These are phyloP conservation scores for Candida taoyuanica DNA, from an alignment of 805 yeast genomes.

Conservation along the genomic window DNA sequence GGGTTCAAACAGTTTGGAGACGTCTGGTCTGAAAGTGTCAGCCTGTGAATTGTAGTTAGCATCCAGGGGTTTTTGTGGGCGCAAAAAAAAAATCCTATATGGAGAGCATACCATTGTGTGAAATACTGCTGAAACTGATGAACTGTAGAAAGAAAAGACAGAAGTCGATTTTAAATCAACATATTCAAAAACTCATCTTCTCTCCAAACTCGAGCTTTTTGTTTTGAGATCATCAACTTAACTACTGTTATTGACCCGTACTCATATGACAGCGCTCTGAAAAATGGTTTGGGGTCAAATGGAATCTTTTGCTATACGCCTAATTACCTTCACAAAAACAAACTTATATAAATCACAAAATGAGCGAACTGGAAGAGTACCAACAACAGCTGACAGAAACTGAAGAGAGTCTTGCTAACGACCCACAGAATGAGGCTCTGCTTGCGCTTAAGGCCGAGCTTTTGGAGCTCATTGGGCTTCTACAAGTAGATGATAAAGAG, in stretches of 20 bases:
- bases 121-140: background rate
- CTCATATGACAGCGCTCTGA: conserved; percentile 1
- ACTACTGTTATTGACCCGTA: conserved; percentile 1
- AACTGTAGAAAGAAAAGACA: background rate
- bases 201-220: too few species aligned
- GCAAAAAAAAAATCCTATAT: too few species aligned
- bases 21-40: conserved; percentile 36
- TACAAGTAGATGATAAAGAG: conserved; percentile 5
- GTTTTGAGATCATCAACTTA: too few species aligned
- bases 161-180: background rate
- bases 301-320: too few species aligned
- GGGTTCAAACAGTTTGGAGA: conserved; percentile 35
- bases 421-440: conserved; percentile 16
- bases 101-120: background rate
- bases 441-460: conserved; percentile 16
- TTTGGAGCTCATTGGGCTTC: conserved; percentile 13
- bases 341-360: too few species aligned
- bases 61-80: too few species aligned
- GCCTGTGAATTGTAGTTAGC: conserved; percentile 15
- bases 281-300: background rate
- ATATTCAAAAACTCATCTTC: too few species aligned
- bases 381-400: conserved; percentile 16
- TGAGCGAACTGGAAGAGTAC: conserved; percentile 21
- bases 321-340: too few species aligned
- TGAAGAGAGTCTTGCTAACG: conserved; percentile 13